phyloP scores from a whole-genome alignment of 345 rosid species.

The Schrenkiella parvula region DNA sequence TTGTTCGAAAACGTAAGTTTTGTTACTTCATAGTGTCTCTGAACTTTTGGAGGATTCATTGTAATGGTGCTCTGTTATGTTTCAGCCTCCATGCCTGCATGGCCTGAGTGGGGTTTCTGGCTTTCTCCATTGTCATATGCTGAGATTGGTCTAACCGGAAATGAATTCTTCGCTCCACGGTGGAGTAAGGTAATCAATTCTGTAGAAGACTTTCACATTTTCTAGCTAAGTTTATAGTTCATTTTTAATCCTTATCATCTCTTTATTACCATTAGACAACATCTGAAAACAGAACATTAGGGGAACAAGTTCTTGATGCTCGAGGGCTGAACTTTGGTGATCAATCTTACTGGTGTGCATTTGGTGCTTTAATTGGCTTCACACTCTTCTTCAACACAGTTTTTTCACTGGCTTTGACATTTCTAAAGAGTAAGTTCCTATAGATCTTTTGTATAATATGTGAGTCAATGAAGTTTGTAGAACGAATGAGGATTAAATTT shows the following conservation, averaged over 20 bases:
- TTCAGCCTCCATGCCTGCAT: constrained; percentile 45
- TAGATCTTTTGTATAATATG: not conserved
- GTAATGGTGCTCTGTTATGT: constrained; percentile 2
- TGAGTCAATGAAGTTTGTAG: not conserved
- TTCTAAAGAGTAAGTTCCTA: constrained; percentile 47
- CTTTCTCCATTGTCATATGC: constrained; percentile 64
- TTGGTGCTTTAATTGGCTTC: constrained; percentile 52
- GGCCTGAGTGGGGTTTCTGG: constrained; percentile 76
- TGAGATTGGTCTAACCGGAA: constrained; percentile 54
- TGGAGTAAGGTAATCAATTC: constrained; percentile 43
- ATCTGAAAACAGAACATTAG: constrained; percentile 33
- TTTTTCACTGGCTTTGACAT: constrained; percentile 49
- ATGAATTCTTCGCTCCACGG: constrained; percentile 61
- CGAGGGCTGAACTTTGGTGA: constrained; percentile 52
- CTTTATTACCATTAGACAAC: constrained; percentile 21
- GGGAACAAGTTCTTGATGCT: constrained; percentile 44
- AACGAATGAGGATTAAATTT: not conserved
- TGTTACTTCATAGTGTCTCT: not conserved
- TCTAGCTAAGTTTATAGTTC: not conserved
- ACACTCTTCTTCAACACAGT: constrained; percentile 49
- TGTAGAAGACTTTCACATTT: not conserved
- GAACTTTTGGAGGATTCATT: constrained; percentile 39
- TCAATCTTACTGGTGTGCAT: constrained; percentile 49
- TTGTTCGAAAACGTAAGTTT: constrained; percentile 41
- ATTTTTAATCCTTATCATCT: not conserved